phyloP scores from a whole-genome alignment of 257 asterid genomes.

The Solanum pimpinellifolium region DNA sequence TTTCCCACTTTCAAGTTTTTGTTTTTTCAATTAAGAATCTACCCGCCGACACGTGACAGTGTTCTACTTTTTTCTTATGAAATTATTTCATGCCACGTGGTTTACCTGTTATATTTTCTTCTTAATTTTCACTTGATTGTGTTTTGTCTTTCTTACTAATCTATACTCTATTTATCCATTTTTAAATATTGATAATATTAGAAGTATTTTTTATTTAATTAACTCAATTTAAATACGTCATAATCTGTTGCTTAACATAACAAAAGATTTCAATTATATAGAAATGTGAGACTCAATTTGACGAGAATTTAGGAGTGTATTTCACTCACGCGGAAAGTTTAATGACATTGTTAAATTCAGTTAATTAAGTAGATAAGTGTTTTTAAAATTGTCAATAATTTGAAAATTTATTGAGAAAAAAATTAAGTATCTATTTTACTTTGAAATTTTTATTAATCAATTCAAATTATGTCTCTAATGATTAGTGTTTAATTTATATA shows the following conservation, averaged over 20 bases:
- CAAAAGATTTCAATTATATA: no score
- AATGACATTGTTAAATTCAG: no score
- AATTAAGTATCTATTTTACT: background rate
- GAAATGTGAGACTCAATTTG: no score
- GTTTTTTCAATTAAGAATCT: background rate
- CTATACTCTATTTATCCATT: background rate
- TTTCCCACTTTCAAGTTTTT: constrained; percentile 8
- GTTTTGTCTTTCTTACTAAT: background rate
- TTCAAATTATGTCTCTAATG: background rate
- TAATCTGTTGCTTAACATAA: no score
- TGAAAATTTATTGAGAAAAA: no score
- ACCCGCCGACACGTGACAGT: constrained; percentile 55
- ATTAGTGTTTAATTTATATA: background rate
- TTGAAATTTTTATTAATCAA: background rate
- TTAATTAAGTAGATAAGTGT: no score
- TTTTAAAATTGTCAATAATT: no score
- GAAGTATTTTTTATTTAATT: no score
- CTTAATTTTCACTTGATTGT: background rate
- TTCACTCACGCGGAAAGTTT: no score
- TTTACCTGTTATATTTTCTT: background rate
- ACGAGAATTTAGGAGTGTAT: background rate
- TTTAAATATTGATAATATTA: no score
- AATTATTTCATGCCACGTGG: constrained; percentile 31
- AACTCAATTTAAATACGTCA: no score
- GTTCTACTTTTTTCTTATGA: background rate